Evolutionary conservation across 2,329 filamentous ascomycete species (phyloP).

Genomic region (Tricladium varicosporioides): DNA sequence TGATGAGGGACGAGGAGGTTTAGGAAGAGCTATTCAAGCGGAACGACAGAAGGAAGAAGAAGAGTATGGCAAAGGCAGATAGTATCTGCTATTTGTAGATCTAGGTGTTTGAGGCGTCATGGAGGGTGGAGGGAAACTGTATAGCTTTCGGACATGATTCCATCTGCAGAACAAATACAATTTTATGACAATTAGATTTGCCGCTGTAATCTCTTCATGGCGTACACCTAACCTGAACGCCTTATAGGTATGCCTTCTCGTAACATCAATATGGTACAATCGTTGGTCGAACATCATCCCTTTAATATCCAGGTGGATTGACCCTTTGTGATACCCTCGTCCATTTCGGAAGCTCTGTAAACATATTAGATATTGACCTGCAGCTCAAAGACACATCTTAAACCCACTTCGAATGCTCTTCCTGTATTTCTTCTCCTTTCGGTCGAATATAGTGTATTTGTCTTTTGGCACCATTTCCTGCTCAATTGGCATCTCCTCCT

Average conservation of each 20-base stretch:
- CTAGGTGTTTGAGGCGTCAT: conserved; percentile 21
- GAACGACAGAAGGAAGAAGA: conserved; percentile 58
- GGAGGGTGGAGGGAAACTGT: conserved; percentile 19
- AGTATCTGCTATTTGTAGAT: conserved; percentile 23
- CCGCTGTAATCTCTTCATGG: conserved; percentile 26
- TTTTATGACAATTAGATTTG: neutral
- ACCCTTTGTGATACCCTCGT: conserved; percentile 90
- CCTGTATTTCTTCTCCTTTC: conserved; percentile 91
- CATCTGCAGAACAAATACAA: neutral
- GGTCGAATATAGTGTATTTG: conserved; percentile 98
- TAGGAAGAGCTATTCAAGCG: conserved; percentile 74
- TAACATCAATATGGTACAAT: conserved; percentile 25
- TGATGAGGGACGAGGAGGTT: conserved; percentile 88
- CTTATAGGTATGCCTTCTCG: conserved; percentile 26
- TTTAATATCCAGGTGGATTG: conserved; percentile 88
- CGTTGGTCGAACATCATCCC: conserved; percentile 2
- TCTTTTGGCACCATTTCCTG: conserved; percentile 93
- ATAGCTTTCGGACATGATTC: conserved; percentile 5
- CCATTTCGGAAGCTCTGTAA: conserved; percentile 80
- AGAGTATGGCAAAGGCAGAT: conserved; percentile 57
- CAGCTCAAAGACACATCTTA: neutral
- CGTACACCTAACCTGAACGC: conserved; percentile 29
- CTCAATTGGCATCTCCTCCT: conserved; percentile 92
- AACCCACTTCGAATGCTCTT: conserved; percentile 94
- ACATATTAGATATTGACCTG: conserved; percentile 6